Evolutionary conservation across 139 green algal species (phyloP), one percentile per base, ranked within the genome.

Genomic region (Chlamydomonas sphaeroides): DNA sequence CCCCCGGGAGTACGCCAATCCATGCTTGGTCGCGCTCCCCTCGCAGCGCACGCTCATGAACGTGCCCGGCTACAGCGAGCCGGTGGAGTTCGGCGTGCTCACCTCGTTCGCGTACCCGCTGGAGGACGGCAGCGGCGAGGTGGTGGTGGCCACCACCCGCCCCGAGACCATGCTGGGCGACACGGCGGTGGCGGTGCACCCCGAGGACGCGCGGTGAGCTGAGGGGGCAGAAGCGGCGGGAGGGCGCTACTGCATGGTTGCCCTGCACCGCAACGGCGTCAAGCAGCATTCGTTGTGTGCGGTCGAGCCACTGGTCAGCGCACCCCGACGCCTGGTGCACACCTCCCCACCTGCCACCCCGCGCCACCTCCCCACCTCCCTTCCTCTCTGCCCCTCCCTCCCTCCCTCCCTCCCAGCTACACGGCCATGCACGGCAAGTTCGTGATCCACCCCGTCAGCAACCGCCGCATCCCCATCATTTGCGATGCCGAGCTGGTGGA

Each of bases 131-230:
- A 66, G 15, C 42, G 93, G 91, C 14, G 94, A 97, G 86, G 89
- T 97, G 41, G 93, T 98, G 42, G 94, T 98, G 35, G 97, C 97
- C 63, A 99, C 96, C 35, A 99, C 97, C 3, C 92, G 97, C 23
- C 93, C 93, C 8, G 97, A 99, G 86, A 99, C 97, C 62, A 98
- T 99, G 74, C 88, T 99, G 38, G 97, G 97, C 15, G 97, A 99
- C 84, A 98, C 95, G 17, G 97, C 96, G 0, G 96, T 99, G 33
- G 96, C 96, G 0, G 96, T 99, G 53, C 93, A 99, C 89, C 97
- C 97, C 15, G 94, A 98, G 41, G 97, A 99, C 83, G 62, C 85
- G 35, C 88, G 94, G 25, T 99, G 94, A 97, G 57, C 97, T 95
- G 53, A 99, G 96, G 38, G 99, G 96, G 45, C n/a, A n/a, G n/a